These are phyloP conservation scores for Bipolaris oryzae DNA, from an alignment of 2,329 filamentous ascomycete species.

Conservation along the genomic window DNA sequence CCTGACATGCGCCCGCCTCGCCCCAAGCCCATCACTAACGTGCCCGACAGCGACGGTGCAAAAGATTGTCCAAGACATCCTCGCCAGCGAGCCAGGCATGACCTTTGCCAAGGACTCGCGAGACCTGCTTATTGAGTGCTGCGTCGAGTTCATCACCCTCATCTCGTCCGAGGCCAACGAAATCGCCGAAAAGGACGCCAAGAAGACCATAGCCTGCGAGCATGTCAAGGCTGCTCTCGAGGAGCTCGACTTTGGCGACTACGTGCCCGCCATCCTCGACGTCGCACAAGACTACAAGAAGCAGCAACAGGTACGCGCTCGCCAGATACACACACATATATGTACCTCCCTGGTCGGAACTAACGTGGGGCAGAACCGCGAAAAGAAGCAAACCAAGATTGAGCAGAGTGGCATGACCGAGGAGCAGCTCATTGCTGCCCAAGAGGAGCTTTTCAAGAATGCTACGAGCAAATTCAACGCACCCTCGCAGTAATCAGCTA, in stretches of 20 bases:
- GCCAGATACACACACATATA: neutral
- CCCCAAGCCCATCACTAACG: neutral
- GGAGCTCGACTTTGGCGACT: constrained; percentile 90
- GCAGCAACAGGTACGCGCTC: constrained; percentile 76
- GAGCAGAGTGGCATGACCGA: constrained; percentile 91
- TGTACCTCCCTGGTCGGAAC: neutral
- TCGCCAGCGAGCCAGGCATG: constrained; percentile 76
- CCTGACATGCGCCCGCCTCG: neutral
- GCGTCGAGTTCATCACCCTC: constrained; percentile 97
- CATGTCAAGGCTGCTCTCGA: constrained; percentile 95
- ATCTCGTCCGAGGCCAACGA: constrained; percentile 99
- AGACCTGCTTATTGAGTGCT: constrained; percentile 96
- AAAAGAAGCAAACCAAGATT: constrained; percentile 97
- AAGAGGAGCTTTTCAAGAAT: constrained; percentile 88
- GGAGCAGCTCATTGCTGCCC: constrained; percentile 85
- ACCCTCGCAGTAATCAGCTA: constrained; percentile 44
- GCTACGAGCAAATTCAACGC: constrained; percentile 75
- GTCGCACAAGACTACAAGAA: constrained; percentile 93
- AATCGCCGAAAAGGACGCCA: constrained; percentile 97
- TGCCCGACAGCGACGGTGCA: constrained; percentile 65
- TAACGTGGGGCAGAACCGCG: constrained; percentile 69
- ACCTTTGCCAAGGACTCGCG: constrained; percentile 94
- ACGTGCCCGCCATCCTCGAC: constrained; percentile 84
- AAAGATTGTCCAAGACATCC: constrained; percentile 92
- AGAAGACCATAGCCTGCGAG: constrained; percentile 98